Evolutionary conservation across 1,139 yeast genomes (phyloP), one percentile per base, ranked within the genome.

Genomic region (Blastobotrys serpentis): DNA sequence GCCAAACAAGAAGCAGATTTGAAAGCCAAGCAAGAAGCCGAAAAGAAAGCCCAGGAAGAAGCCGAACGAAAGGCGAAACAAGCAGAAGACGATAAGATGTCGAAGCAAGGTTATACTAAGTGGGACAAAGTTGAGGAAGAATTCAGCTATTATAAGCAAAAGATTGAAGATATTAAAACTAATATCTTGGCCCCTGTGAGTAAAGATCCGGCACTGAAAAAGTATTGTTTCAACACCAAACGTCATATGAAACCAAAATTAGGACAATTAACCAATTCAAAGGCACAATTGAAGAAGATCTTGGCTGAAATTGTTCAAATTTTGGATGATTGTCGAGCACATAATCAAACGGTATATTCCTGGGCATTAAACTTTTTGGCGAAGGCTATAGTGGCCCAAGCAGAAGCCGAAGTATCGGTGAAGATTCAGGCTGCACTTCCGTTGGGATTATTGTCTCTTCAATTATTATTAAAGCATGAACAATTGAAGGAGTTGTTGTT

Each of bases 401-500:
- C 97, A 1, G 98, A 89, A 66, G 80, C 95, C 0, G 98, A 92
- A 66, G 90, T 88, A 10, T 77, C 86, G 4, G 95, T 86, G 0
- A 79, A 84, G 52, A 82, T 95, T 1, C 78, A 81, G 43, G 81
- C 92, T 0, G 88, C 97, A 0, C 62, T 84, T 13, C 95, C 98
- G 0, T 70, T 94, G 43, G 96, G 89, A 0, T 77, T 75, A 56
- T 67, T 92, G 39, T 73, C 94, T 0, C 64, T 78, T 23, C 72
- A 74, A 39, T 62, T 89, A 41, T 64, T 89, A 58, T 61, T 74
- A 11, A 65, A 71, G 26, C 83, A 78, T 58, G 84, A 88, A 0
- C 89, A 84, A 16, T 73, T 92, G 48, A 75, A 78, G 38, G 84
- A 84, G 50, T 78, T 76, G 47, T 65, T 92, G 33, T 68, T 82